phyloP scores from a whole-genome alignment of 371 early-diverging fungal species.

The Fennellomyces sp. region DNA sequence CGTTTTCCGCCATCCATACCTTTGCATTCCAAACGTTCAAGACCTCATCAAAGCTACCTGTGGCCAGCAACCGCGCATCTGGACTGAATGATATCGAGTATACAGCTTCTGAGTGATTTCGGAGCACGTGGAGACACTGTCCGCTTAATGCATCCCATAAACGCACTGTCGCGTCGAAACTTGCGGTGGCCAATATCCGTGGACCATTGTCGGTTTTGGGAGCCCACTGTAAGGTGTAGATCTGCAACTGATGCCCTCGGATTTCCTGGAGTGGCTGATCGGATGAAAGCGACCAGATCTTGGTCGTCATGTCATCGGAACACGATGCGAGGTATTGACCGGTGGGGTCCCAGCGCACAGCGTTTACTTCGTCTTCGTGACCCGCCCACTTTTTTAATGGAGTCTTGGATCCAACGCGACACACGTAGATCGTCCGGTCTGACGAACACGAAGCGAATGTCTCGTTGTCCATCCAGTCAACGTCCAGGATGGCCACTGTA shows the following conservation, averaged over 20 bases:
- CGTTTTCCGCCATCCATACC: slow-evolving; percentile 54
- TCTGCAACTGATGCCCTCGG: slow-evolving; percentile 74
- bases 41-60: slow-evolving; percentile 85
- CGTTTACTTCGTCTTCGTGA: slow-evolving; percentile 88
- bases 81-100: slow-evolving; percentile 89
- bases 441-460: slow-evolving; percentile 93
- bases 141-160: slow-evolving; percentile 88
- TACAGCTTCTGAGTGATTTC: slow-evolving; percentile 80
- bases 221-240: slow-evolving; percentile 81
- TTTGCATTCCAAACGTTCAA: slow-evolving; percentile 83
- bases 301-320: slow-evolving; percentile 91
- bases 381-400: slow-evolving; percentile 77
- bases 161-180: slow-evolving; percentile 88
- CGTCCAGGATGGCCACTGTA: slow-evolving; percentile 77
- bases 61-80: slow-evolving; percentile 81
- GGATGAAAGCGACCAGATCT: slow-evolving; percentile 52
- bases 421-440: slow-evolving; percentile 83
- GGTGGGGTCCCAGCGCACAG: slow-evolving; percentile 86
- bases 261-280: slow-evolving; percentile 62
- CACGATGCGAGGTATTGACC: slow-evolving; percentile 87
- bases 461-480: slow-evolving; percentile 91
- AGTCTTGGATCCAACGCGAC: slow-evolving; percentile 66
- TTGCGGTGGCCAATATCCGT: slow-evolving; percentile 76
- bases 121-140: slow-evolving; percentile 72
- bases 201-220: slow-evolving; percentile 42